A percentile compares a stretch with the other conserved stretches of the same genome.
phyloP scores from a whole-genome alignment of 805 yeast species.

The Yamadazyma insecticola region DNA sequence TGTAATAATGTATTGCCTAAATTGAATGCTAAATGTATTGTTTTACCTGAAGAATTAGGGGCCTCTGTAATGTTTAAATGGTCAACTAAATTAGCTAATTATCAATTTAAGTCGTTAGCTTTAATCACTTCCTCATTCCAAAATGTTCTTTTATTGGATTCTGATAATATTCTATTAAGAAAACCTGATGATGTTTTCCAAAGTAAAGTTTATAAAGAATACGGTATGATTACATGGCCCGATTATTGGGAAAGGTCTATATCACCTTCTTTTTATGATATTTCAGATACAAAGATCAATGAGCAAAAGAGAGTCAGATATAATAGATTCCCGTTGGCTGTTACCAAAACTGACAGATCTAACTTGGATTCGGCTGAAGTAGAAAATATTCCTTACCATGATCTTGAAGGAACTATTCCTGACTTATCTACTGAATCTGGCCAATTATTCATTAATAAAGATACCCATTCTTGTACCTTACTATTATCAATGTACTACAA shows the following conservation, averaged over 20 bases:
- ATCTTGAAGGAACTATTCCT: conserved; percentile 63
- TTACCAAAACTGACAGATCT: conserved; percentile 7
- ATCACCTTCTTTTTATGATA: conserved; percentile 32
- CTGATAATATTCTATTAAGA: conserved; percentile 27
- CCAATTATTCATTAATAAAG: conserved; percentile 56
- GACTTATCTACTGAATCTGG: conserved; percentile 71
- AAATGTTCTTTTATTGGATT: conserved; percentile 28
- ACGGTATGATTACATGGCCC: conserved; percentile 41
- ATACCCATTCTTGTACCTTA: conserved; percentile 51
- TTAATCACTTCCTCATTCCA: conserved; percentile 30
- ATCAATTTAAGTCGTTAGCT: conserved; percentile 65
- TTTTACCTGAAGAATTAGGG: conserved; percentile 49
- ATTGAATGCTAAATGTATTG: conserved; percentile 63
- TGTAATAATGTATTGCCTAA: conserved; percentile 62
- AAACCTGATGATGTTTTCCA: conserved; percentile 28
- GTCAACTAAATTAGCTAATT: conserved; percentile 47
- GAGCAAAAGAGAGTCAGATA: conserved; percentile 23
- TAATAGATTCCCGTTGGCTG: conserved; percentile 21
- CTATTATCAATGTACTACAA: conserved; percentile 63
- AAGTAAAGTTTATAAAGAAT: conserved; percentile 21
- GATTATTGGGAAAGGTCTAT: conserved; percentile 38
- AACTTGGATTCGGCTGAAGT: conserved; percentile 9
- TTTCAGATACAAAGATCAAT: conserved; percentile 27
- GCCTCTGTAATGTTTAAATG: conserved; percentile 36
- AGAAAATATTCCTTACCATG: conserved; percentile 47